Evolutionary conservation across 441 rosid genomes (phyloP).

Genomic region (Aquilaria agallochum): DNA sequence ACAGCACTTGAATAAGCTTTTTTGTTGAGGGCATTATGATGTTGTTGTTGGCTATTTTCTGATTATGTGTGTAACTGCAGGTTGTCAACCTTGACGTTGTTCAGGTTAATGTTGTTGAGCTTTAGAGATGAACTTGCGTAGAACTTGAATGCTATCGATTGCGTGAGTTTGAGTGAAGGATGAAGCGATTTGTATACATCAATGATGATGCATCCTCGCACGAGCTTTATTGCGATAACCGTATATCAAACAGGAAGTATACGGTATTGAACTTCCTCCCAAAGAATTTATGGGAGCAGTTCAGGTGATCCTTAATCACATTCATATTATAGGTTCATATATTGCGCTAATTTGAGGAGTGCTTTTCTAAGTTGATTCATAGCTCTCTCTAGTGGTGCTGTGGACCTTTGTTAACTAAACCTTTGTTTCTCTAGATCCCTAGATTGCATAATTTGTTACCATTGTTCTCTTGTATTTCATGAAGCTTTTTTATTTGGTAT

Average conservation of each 20-base stretch:
- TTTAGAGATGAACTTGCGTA: conserved; percentile 24
- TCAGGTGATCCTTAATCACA: conserved; percentile 47
- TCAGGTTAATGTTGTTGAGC: conserved; percentile 9
- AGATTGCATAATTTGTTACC: neutral
- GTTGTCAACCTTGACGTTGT: conserved; percentile 7
- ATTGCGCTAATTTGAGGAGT: neutral
- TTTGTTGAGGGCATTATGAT: neutral
- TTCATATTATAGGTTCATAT: neutral
- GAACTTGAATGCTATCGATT: conserved; percentile 6
- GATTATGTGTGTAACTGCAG: conserved; percentile 17
- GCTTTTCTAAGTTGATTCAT: neutral
- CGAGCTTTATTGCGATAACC: conserved; percentile 77
- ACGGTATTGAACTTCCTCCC: conserved; percentile 89
- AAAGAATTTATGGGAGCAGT: conserved; percentile 93
- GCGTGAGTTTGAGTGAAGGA: conserved; percentile 23
- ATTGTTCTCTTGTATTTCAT: neutral
- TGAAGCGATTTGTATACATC: conserved; percentile 93
- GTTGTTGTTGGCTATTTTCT: conserved; percentile 4
- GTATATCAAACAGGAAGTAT: conserved; percentile 87
- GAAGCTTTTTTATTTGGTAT: too few relatives aligned
- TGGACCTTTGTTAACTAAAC: neutral
- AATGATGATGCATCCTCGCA: conserved; percentile 72
- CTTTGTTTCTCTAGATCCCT: neutral
- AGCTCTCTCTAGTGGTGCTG: conserved; percentile 1
- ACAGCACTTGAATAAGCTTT: too few relatives aligned